A percentile compares a stretch with the other conserved stretches of the same genome.
Conservation (phyloP, 805 yeast species). For the Metschnikowia aberdeeniae region DNA sequence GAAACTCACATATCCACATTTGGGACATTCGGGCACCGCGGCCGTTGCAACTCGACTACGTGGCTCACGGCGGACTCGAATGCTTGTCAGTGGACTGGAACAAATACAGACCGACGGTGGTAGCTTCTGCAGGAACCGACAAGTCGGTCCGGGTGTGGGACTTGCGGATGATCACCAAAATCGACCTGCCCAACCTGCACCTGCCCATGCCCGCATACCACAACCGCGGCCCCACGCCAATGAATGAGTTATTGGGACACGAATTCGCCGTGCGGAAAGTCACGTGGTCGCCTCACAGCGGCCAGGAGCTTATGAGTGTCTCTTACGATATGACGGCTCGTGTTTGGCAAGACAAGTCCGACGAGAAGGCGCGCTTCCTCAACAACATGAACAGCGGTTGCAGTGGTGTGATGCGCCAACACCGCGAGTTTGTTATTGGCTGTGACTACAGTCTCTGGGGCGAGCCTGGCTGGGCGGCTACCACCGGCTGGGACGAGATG, state of each 20-base stretch:
- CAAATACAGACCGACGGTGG: constrained; percentile 72
- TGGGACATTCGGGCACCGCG: constrained; percentile 77
- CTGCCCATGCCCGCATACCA: constrained; percentile 39
- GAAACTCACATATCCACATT: constrained; percentile 66
- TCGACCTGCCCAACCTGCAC: constrained; percentile 34
- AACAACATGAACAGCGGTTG: constrained; percentile 45
- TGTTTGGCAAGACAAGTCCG: constrained; percentile 76
- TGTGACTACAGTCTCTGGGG: constrained; percentile 98
- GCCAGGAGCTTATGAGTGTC: constrained; percentile 64
- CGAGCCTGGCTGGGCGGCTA: constrained; percentile 89
- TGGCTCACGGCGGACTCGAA: constrained; percentile 80
- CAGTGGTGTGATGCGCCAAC: constrained; percentile 56
- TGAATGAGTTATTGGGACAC: constrained; percentile 79
- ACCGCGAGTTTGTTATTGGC: constrained; percentile 87
- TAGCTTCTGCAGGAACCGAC: constrained; percentile 93
- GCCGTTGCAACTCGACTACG: constrained; percentile 55
- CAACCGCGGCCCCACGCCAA: constrained; percentile 58
- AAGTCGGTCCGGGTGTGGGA: constrained; percentile 86
- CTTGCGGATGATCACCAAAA: constrained; percentile 56
- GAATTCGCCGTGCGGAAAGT: constrained; percentile 83
- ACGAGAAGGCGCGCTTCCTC: constrained; percentile 48
- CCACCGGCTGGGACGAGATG: constrained; percentile 97
- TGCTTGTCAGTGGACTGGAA: constrained; percentile 83
- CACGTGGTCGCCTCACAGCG: constrained; percentile 84
- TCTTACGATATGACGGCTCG: constrained; percentile 92